Conservation (phyloP, 192 early-diverging fungal species). For the Coemansia sp. region DNA sequence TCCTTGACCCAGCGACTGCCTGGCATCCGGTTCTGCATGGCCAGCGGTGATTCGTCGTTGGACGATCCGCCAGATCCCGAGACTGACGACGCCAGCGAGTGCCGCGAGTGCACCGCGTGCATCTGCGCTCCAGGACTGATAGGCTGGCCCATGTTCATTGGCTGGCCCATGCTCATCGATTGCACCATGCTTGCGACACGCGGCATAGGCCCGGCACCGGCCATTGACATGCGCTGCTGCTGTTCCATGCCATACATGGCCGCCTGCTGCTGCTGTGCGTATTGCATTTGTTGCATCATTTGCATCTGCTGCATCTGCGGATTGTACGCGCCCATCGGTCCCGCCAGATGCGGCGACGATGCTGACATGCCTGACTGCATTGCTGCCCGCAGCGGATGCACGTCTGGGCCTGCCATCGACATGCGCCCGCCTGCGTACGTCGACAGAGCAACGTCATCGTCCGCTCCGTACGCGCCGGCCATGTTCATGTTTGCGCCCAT, state of each 20-base stretch:
- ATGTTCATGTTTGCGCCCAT: constrained; percentile 18
- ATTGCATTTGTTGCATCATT: constrained; percentile 33
- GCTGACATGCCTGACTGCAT: constrained; percentile 56
- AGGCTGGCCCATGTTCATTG: constrained; percentile 4
- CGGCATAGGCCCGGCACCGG: constrained; percentile 15
- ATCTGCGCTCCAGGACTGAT: constrained; percentile 19
- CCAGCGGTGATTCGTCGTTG: constrained; percentile 36
- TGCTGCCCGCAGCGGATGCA: constrained; percentile 53
- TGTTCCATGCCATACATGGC: constrained; percentile 23
- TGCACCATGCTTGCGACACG: neutral
- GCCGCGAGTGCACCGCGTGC: constrained; percentile 41
- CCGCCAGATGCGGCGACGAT: constrained; percentile 48
- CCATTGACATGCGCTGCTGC: constrained; percentile 45
- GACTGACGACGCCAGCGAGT: constrained; percentile 48
- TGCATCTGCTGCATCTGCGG: constrained; percentile 29
- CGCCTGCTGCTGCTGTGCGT: constrained; percentile 28
- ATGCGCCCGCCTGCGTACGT: constrained; percentile 37
- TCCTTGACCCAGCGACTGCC: constrained; percentile 55
- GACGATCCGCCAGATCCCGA: constrained; percentile 48
- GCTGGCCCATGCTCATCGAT: neutral
- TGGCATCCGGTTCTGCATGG: constrained; percentile 37
- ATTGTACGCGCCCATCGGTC: constrained; percentile 24
- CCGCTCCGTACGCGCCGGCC: constrained; percentile 12
- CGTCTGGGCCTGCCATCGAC: constrained; percentile 43
- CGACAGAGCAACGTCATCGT: constrained; percentile 53